Evolutionary conservation across 768 basidiomycete species (phyloP).

Genomic region (Sarcomyxa edulis): DNA sequence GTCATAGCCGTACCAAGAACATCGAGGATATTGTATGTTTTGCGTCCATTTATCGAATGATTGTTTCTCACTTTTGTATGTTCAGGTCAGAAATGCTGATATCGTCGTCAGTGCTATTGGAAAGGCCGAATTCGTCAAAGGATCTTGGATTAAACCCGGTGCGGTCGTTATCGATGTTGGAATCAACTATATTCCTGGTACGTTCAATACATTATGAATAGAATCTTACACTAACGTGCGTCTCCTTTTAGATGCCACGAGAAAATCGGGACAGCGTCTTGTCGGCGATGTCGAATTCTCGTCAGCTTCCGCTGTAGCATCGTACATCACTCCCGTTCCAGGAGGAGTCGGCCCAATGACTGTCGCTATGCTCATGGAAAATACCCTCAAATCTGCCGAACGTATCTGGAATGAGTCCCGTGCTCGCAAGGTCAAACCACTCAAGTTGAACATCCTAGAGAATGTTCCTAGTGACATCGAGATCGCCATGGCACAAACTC

Average conservation of each 20-base stretch:
- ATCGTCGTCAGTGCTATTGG: slow-evolving; percentile 97
- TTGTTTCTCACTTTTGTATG: no score
- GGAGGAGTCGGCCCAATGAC: slow-evolving; percentile 99
- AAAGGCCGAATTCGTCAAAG: slow-evolving; percentile 83
- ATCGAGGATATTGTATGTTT: slow-evolving; percentile 68
- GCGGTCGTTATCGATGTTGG: slow-evolving; percentile 97
- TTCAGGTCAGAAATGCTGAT: slow-evolving; percentile 79
- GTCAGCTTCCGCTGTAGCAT: slow-evolving; percentile 72
- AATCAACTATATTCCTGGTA: slow-evolving; percentile 92
- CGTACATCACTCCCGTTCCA: slow-evolving; percentile 94
- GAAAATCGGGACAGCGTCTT: slow-evolving; percentile 92
- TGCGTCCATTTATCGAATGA: background rate
- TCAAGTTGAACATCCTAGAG: slow-evolving; percentile 72
- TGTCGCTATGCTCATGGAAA: slow-evolving; percentile 96
- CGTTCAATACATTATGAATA: slow-evolving; percentile 7
- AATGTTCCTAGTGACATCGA: slow-evolving; percentile 97
- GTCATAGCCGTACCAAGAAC: slow-evolving; percentile 87
- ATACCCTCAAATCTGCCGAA: slow-evolving; percentile 82
- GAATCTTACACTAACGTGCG: slow-evolving; percentile 1
- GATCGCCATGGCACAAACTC: slow-evolving; percentile 91
- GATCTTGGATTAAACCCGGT: slow-evolving; percentile 92
- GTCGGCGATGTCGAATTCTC: slow-evolving; percentile 94
- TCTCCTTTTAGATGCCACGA: slow-evolving; percentile 71
- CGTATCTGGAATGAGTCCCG: slow-evolving; percentile 71
- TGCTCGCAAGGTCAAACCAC: slow-evolving; percentile 66